Evolutionary conservation across 2,329 filamentous ascomycete genomes (phyloP).

Genomic region (Fusarium austroafricanum): DNA sequence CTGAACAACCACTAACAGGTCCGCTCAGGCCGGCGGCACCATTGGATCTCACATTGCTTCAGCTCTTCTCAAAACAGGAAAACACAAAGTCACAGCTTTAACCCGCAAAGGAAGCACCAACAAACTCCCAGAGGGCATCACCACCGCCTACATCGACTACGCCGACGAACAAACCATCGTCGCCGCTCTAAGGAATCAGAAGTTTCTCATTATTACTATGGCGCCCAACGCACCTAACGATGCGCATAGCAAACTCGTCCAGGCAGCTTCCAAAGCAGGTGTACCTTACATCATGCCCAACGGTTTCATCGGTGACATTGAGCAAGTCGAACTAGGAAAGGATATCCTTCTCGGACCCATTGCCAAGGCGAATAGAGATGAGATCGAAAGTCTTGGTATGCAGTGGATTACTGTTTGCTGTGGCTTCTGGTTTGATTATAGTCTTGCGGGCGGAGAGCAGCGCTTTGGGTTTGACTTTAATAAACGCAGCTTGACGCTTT

Average conservation of each 20-base stretch:
- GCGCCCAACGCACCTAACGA: constrained; percentile 54
- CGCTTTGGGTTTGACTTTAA: constrained; percentile 63
- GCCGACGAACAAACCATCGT: constrained; percentile 57
- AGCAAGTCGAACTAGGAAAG: constrained; percentile 45
- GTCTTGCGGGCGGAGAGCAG: constrained; percentile 52
- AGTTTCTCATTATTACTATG: constrained; percentile 66
- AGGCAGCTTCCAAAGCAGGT: constrained; percentile 62
- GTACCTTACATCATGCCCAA: constrained; percentile 66
- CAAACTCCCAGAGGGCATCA: constrained; percentile 58
- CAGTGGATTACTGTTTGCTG: constrained; percentile 64
- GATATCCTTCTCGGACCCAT: constrained; percentile 43
- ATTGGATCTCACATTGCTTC: constrained; percentile 49
- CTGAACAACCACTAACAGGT: neutral
- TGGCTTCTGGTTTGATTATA: constrained; percentile 66
- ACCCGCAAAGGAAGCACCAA: constrained; percentile 58
- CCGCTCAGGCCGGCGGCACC: constrained; percentile 14
- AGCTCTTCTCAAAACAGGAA: constrained; percentile 60
- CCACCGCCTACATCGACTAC: constrained; percentile 57
- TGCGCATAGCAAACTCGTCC: constrained; percentile 58
- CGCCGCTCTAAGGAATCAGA: constrained; percentile 62
- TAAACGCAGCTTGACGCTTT: constrained; percentile 56
- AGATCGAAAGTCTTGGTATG: constrained; percentile 55
- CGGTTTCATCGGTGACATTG: constrained; percentile 51
- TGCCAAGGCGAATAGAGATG: constrained; percentile 43
- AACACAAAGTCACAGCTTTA: constrained; percentile 64